phyloP scores from a whole-genome alignment of 1,139 yeast species.

The Wickerhamomyces sp. region DNA sequence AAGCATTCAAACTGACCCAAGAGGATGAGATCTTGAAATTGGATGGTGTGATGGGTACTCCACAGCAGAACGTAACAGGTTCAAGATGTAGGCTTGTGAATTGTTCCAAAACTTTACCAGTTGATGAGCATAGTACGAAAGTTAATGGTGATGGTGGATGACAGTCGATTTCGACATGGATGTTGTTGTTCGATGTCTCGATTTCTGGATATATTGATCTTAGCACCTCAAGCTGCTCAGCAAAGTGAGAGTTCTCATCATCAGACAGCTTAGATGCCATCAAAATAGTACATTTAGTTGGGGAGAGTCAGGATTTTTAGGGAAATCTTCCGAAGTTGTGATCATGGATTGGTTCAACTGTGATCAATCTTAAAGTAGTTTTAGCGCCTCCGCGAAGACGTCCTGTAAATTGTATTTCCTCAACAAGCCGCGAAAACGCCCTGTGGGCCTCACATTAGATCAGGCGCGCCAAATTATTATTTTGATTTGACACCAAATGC shows the following conservation, averaged over 20 bases:
- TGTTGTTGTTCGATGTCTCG: slow-evolving; percentile 13
- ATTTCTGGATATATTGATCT: slow-evolving; percentile 48
- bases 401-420: neutral
- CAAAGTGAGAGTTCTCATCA: neutral
- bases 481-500: too few relatives aligned
- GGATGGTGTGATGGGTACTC: slow-evolving; percentile 23
- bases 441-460: too few relatives aligned
- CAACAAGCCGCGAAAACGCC: too few relatives aligned
- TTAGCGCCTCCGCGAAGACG: neutral
- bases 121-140: slow-evolving; percentile 11
- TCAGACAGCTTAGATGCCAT: neutral
- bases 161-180: slow-evolving; percentile 5
- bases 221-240: slow-evolving; percentile 44
- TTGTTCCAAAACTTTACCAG: neutral
- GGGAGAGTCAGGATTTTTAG: too few relatives aligned
- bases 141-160: slow-evolving; percentile 14
- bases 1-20: slow-evolving; percentile 26
- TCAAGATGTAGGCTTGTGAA: slow-evolving; percentile 7
- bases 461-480: too few relatives aligned
- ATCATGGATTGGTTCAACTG: too few relatives aligned
- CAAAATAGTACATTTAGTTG: neutral
- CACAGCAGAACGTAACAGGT: slow-evolving; percentile 20
- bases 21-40: slow-evolving; percentile 21
- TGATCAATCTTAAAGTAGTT: too few relatives aligned
- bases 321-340: too few relatives aligned